Evolutionary conservation across 345 rosid species (phyloP).

Genomic region (Salix viminalis): DNA sequence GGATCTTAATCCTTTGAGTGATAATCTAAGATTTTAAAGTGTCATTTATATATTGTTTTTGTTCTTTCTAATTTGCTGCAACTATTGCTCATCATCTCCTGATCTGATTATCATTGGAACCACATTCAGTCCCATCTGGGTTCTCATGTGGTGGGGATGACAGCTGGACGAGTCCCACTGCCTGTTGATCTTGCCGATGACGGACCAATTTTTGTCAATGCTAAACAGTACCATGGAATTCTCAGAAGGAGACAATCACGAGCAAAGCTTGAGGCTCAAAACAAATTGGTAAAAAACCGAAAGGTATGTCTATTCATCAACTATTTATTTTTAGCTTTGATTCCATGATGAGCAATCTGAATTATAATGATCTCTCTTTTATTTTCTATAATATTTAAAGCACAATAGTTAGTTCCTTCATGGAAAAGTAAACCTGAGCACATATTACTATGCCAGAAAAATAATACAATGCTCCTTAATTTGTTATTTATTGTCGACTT

Average conservation of each 20-base stretch:
- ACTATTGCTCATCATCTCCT: not conserved
- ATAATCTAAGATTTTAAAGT: not conserved
- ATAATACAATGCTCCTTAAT: not conserved
- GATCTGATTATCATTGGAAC: not conserved
- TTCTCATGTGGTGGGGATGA: slow-evolving; percentile 29
- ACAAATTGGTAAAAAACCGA: slow-evolving; percentile 39
- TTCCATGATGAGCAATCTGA: not conserved
- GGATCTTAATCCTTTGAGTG: not conserved
- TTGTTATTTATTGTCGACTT: not conserved
- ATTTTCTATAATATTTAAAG: not conserved
- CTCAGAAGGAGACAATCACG: slow-evolving; percentile 50
- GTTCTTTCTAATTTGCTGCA: not conserved
- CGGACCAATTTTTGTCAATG: slow-evolving; percentile 46
- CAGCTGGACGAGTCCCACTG: slow-evolving; percentile 37
- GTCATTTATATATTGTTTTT: not conserved
- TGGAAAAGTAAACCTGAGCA: not conserved
- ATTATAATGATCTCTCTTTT: not conserved
- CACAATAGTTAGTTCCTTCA: not conserved
- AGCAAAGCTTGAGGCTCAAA: slow-evolving; percentile 48
- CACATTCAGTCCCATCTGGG: slow-evolving; percentile 37
- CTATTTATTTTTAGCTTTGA: not conserved
- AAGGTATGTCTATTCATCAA: slow-evolving; percentile 27
- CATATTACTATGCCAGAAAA: not conserved
- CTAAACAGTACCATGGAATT: slow-evolving; percentile 54
- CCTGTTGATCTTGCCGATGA: slow-evolving; percentile 42